Conservation (phyloP, 1,284 basidiomycete genomes). For the Athelia psychrophila region DNA sequence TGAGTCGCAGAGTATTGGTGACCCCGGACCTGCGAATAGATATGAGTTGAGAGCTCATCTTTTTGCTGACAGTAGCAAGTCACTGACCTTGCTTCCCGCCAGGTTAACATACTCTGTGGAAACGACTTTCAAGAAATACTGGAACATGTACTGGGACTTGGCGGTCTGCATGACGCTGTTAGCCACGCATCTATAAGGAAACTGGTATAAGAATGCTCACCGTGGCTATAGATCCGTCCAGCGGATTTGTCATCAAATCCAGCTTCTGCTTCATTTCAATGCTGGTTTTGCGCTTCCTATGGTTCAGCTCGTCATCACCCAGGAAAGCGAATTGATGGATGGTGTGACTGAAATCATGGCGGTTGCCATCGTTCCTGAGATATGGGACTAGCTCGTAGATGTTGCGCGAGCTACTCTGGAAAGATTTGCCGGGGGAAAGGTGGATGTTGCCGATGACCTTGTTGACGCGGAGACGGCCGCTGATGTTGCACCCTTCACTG, state of each 20-base stretch:
- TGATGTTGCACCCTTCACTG: slow-evolving; percentile 92
- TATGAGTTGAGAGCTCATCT: slow-evolving; percentile 7
- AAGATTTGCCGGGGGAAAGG: slow-evolving; percentile 88
- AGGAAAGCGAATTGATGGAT: slow-evolving; percentile 85
- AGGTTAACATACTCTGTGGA: slow-evolving; percentile 87
- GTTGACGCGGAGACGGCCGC: slow-evolving; percentile 92
- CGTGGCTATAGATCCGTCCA: slow-evolving; percentile 69
- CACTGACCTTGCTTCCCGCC: slow-evolving; percentile 65
- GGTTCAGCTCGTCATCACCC: slow-evolving; percentile 78
- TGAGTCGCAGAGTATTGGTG: slow-evolving; percentile 95
- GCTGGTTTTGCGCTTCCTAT: slow-evolving; percentile 57
- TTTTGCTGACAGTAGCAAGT: slow-evolving; percentile 2
- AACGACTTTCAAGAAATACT: slow-evolving; percentile 97
- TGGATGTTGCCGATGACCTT: slow-evolving; percentile 95
- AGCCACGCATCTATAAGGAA: slow-evolving; percentile 5
- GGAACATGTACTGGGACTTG: slow-evolving; percentile 86
- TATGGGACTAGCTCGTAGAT: slow-evolving; percentile 96
- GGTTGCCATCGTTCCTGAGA: slow-evolving; percentile 81
- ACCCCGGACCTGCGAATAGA: slow-evolving; percentile 57
- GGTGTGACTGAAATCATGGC: slow-evolving; percentile 92
- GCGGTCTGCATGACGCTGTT: slow-evolving; percentile 41
- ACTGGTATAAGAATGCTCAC: slow-evolving; percentile 34
- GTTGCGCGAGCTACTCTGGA: slow-evolving; percentile 83
- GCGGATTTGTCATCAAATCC: slow-evolving; percentile 75
- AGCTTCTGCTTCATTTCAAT: slow-evolving; percentile 75